Evolutionary conservation across 2,329 filamentous ascomycete genomes (phyloP), one percentile per base, ranked within the genome.

Genomic region (Scedosporium minutisporum): DNA sequence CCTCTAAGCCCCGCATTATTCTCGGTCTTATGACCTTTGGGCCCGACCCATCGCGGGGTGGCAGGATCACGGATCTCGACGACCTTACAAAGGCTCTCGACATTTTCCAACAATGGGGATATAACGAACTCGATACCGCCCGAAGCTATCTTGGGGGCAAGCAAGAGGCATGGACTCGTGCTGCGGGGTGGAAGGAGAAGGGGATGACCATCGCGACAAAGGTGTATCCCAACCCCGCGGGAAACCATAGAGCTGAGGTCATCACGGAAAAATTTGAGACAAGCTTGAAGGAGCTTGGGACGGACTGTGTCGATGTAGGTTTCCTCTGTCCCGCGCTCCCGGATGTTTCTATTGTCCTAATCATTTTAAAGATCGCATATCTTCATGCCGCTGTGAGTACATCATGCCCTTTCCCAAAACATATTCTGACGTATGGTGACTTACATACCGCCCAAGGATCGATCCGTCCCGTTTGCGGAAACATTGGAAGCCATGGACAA

Each of bases 21-120:
- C 85, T 96, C 44, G 91, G 91, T 66, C 81, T 92, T 62, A 95
- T 96, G 91, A 93, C 88, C 71, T 92, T 91, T 77, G 89, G 88
- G 29, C 85, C 89, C 2, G 82, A 84, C 63, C 80, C 81, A 63
- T 67, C 71, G 14, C 68, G 71, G 12, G 90, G 89, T 41, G 90
- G 88, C 55, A 86, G 91, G 55, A 86, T 96, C 70, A 93, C 89
- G 7, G 77, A 80, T 62, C 38, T 80, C 2, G 73, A 84, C 63
- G 87, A 89, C 51, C 91, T 87, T 77, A 89, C 87, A 68, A 83
- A 83, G 67, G 83, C 83, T 51, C 84, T 96, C 41, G 88, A 93
- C 71, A 80, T 87, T 66, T 86, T 96, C 71, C 89, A 93, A 73
- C 77, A 79, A n/a, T 82, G 87, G 63, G 91, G 91, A 42, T 93